Evolutionary conservation across 352 stramenopile species (phyloP), one percentile per base, ranked within the genome.

Genomic region (Globisporangium echinulatum): DNA sequence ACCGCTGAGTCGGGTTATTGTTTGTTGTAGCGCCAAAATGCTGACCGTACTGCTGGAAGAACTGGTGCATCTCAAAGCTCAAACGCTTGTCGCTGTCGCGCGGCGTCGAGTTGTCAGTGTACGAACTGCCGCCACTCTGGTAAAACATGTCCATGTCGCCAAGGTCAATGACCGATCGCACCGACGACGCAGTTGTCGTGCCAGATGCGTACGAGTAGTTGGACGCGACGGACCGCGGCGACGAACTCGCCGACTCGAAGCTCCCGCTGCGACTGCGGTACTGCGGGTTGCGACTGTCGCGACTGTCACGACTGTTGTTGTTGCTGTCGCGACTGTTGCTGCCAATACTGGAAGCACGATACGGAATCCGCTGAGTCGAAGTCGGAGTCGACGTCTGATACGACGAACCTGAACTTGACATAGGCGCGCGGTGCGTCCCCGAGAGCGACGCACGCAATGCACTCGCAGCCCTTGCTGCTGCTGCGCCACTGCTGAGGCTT

Each of bases 81-180:
- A 83, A 49, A n/a, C 70, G 72, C 46, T 72, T 71, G 49, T 76
- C 70, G 19, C 69, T 70, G 25, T 64, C 76, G 17, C 74, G 71
- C 19, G 72, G 61, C 0, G 68, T 82, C 17, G 69, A 63, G 5
- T 67, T 66, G 51, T 44, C 25, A 15, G 44, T 52, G 44, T 64
- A 64, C 9, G 67, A 65, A n/a, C 68, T 52, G 7, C 67, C 61
- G 39, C 49, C 37, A 56, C 67, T 81, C 57, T 79, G 71, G 63
- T 91, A 89, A 58, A 89, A 91, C 54, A 82, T 83, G 74, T 85
- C 77, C 82, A 91, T 87, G 60, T 91, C 82, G 51, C 82, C 82
- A 17, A 91, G 62, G 59, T 91, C 82, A 40, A 85, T 87, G 54
- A 91, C 72, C 10, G 77, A 88, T 19, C 71, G 72, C 52, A 79